Evolutionary conservation across 345 rosid genomes (phyloP), one percentile per base, ranked within the genome.

Genomic region (Trapa bicornis): DNA sequence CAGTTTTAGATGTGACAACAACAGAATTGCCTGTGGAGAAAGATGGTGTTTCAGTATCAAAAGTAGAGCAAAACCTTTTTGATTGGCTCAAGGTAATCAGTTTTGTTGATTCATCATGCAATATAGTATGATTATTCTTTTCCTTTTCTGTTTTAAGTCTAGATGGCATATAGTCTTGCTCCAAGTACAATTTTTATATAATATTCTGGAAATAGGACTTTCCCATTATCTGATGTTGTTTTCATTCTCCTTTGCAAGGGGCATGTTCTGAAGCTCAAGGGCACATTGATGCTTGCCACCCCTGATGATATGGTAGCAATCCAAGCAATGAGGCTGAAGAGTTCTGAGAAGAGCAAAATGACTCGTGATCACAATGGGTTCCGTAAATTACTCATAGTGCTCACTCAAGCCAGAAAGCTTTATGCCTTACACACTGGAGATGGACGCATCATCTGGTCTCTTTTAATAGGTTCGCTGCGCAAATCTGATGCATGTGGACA

Each of bases 341-440:
- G 84, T 80, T 91, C 96, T 54, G 96, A 89, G 78, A 95, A 82
- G 85, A 95, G 83, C 89, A 95, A 89, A 82, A 74, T 91, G 85
- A 95, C 93, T 53, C 80, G 99, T 76, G 99, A 95, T 83, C 99
- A 86, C 77, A 95, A 95, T 78, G 97, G 99, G 75, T 95, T 95
- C 67, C 82, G 99, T 68, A 95, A 91, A 84, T 73, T 91, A 74
- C 85, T 95, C 38, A 80, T 91, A 73, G 96, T 86, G 45, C 93
- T 95, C 63, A 91, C 96, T 11, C 85, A 80, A 67, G 84, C 96
- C 70, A 89, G 97, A 65, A 91, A 95, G 80, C 67, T 95, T 61
- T 87, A 86, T 76, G 96, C 97, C 60, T 79, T 95, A 75, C 96
- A 95, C 79, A 91, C 92, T 66, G 99, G 99, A 80, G 96, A 91